phyloP scores from a whole-genome alignment of 2,329 filamentous ascomycete species.

The Davidsoniella eucalypti region DNA sequence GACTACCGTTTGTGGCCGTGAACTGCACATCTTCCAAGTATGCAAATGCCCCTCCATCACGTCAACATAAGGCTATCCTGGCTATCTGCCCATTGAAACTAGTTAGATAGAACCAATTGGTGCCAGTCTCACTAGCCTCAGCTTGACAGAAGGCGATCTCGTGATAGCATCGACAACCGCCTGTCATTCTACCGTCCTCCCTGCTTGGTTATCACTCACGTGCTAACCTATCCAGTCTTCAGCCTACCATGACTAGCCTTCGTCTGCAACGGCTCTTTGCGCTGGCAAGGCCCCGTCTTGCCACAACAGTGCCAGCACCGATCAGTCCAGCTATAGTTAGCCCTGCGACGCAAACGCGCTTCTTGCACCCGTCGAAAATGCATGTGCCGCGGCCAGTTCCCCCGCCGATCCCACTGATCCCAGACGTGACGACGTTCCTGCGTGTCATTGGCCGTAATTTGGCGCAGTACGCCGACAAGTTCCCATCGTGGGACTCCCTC shows the following conservation, averaged over 20 bases:
- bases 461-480: slow-evolving; percentile 66
- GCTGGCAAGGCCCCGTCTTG: not conserved
- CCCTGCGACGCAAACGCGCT: not conserved
- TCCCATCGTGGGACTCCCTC: slow-evolving; percentile 77
- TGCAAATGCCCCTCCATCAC: no score
- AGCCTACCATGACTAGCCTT: slow-evolving; percentile 2
- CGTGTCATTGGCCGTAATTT: slow-evolving; percentile 80
- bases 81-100: not conserved
- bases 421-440: slow-evolving; percentile 72
- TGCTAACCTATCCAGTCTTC: not conserved
- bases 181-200: no score
- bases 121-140: not conserved
- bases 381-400: slow-evolving; percentile 13
- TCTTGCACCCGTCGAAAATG: slow-evolving; percentile 6
- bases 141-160: not conserved
- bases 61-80: no score
- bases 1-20: no score
- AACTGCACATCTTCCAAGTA: no score
- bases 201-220: no score
- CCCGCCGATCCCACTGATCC: slow-evolving; percentile 65
- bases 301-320: not conserved
- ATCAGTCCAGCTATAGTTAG: no score
- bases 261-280: slow-evolving; percentile 5
- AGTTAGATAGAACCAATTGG: no score
- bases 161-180: no score